Evolutionary conservation across 78 protist species (phyloP), one percentile per base, ranked within the genome.

Genomic region (Dictyostelium capitatum): DNA sequence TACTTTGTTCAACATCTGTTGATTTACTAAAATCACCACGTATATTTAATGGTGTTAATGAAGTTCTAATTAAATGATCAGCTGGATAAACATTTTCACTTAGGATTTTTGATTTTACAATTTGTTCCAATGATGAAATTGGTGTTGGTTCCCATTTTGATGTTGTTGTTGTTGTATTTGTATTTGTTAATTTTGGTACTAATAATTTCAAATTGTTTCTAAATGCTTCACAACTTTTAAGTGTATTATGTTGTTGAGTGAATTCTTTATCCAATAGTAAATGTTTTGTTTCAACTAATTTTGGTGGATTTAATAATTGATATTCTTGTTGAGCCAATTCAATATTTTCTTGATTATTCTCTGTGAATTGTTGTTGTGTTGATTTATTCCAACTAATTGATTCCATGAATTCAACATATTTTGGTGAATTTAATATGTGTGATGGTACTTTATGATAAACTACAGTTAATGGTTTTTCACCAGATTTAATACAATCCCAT

Each of bases 321-420:
- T 37, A 37, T 37, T 37, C 43, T 2, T 1, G 6, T 37, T 37
- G 1, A 2, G 43, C 2, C 43, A 3, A 3, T 37, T 37, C 43
- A 37, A 37, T 37, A 2, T 1, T 3, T 37, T 37, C 43, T 37
- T 37, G 43, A 37, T 37, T 37, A 2, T 37, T 37, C 2, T 1
- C 43, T 3, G 2, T 37, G 43, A 3, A 37, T 37, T 37, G 6
- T 37, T 37, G 43, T 37, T 37, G 43, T 37, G 43, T 37, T 37
- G 43, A 37, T 37, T 37, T 2, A 3, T 37, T 37, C 43, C 43
- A 37, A 62, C 70, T 62, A 62, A 62, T 62, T 1, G 70, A 62
- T 17, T 77, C 57, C 10, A 87, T 87, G 23, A 87, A 87, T 19
- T 19, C 7, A 8, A 57, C 50, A 20, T 77, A 87, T 65, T 77